phyloP scores from a whole-genome alignment of 495 filamentous ascomycete species.

The Podospora comata region DNA sequence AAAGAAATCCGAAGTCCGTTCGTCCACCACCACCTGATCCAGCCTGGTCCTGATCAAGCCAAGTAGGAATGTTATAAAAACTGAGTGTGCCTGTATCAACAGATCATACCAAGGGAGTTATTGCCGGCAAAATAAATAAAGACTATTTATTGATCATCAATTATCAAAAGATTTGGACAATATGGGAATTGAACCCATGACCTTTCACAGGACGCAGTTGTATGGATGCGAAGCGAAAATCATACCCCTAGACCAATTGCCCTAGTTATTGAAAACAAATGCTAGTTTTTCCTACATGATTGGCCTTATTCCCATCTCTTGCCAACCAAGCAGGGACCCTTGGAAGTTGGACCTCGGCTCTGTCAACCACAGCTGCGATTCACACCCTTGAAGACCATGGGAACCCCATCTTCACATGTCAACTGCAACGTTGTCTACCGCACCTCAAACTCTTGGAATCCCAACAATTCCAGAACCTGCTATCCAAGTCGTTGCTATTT shows the following conservation, averaged over 20 bases:
- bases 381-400: neutral
- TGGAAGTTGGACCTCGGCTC: neutral
- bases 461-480: neutral
- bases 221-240: constrained; percentile 42
- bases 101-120: too few relatives aligned
- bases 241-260: constrained; percentile 45
- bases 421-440: neutral
- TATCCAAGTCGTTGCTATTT: too few relatives aligned
- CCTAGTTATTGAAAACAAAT: constrained; percentile 2
- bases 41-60: neutral
- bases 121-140: neutral
- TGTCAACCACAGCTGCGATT: neutral
- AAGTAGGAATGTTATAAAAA: neutral
- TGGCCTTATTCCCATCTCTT: too few relatives aligned
- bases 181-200: constrained; percentile 22
- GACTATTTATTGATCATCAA: too few relatives aligned
- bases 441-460: constrained; percentile 4
- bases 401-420: neutral
- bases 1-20: neutral
- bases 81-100: too few relatives aligned
- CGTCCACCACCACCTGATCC: neutral
- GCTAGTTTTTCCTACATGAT: neutral
- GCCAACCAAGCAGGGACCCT: too few relatives aligned
- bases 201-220: constrained; percentile 17
- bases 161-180: constrained; percentile 16